These are phyloP conservation scores for Drechslerella coelobrocha DNA, from an alignment of 2,329 filamentous ascomycete genomes.

Conservation along the genomic window DNA sequence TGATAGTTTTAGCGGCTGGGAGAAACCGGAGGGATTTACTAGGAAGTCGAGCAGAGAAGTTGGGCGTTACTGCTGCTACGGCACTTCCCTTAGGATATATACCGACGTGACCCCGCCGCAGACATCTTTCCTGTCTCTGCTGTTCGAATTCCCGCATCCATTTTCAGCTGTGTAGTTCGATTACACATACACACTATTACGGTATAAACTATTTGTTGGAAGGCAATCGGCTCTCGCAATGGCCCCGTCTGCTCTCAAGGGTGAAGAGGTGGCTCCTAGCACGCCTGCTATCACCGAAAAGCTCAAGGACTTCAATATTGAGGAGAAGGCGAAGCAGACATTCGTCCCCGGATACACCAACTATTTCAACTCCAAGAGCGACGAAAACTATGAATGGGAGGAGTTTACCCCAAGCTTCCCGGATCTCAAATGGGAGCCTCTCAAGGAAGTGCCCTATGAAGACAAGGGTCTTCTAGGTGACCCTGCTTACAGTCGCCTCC, in stretches of 20 bases:
- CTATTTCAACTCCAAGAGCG: conserved; percentile 29
- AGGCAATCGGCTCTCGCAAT: conserved; percentile 7
- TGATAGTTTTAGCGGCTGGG: conserved; percentile 1
- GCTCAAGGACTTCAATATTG: conserved; percentile 25
- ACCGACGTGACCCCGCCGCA: conserved; percentile 36
- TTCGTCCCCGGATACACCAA: conserved; percentile 44
- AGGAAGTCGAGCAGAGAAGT: neutral
- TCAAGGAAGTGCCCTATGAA: conserved; percentile 62
- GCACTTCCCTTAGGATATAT: conserved; percentile 36
- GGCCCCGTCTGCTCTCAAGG: conserved; percentile 38
- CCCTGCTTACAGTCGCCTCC: conserved; percentile 64
- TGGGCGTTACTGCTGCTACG: conserved; percentile 11
- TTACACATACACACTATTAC: neutral
- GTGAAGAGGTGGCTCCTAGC: conserved; percentile 19
- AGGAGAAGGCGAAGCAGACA: conserved; percentile 40
- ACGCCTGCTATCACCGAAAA: conserved; percentile 18
- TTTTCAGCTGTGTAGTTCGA: conserved; percentile 21
- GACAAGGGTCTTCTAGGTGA: conserved; percentile 66
- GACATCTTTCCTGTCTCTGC: conserved; percentile 26
- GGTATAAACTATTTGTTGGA: neutral
- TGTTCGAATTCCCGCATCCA: conserved; percentile 26
- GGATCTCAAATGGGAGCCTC: conserved; percentile 63
- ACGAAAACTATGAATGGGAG: conserved; percentile 63
- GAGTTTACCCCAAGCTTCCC: conserved; percentile 65
- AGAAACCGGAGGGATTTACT: neutral